Base-by-base conservation (phyloP, 2,329 filamentous ascomycete species). In the Xylaria arbuscula region DNA sequence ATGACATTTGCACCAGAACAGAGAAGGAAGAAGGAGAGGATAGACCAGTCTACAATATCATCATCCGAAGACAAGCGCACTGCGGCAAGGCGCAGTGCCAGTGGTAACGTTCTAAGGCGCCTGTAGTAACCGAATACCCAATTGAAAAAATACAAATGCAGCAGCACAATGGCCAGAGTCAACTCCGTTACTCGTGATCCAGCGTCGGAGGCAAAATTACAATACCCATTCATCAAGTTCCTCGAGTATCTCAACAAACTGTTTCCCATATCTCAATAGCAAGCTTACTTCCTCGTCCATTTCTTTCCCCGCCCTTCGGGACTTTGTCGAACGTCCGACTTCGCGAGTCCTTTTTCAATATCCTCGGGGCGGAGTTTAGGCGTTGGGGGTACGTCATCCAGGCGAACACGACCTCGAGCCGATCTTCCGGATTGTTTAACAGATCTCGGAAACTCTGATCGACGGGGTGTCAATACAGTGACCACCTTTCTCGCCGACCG, bases 1-100 rank as follows among this genome's bases (percentile, higher is more conserved):
- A 86, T 94, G 70, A 91, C 90, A n/a, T 95, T 94, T 78, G 85
- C 90, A 67, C 92, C 92, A 9, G 84, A 86, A 70, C 84, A 82
- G 9, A 84, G 79, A 73, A 87, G 81, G 78, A 88, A 86, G 75
- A 81, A 83, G 77, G 60, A 56, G 32, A 68, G 62, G 6, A 45
- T 24, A 11, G 72, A 73, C 17, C 70, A 76, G 50, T 67, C 68
- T 24, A 67, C 70, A 24, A 67, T 68, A 48, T 50, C 67, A 55
- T 50, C 67, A 55, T 61, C 64, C n/a, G 73, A 74, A 64, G 68
- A 73, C 47, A 77, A 72, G 64, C 76, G 74, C 32, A 78, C 77
- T 36, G 82, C 82, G 64, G 77, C 78, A 64, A 87, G 92, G 75
- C 84, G 92, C 75, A 94, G 91, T 79, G 92, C 92, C 59, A 93